These are phyloP conservation scores for Albophoma yamanashiensis DNA, from an alignment of 2,329 filamentous ascomycete species.

Conservation along the genomic window DNA sequence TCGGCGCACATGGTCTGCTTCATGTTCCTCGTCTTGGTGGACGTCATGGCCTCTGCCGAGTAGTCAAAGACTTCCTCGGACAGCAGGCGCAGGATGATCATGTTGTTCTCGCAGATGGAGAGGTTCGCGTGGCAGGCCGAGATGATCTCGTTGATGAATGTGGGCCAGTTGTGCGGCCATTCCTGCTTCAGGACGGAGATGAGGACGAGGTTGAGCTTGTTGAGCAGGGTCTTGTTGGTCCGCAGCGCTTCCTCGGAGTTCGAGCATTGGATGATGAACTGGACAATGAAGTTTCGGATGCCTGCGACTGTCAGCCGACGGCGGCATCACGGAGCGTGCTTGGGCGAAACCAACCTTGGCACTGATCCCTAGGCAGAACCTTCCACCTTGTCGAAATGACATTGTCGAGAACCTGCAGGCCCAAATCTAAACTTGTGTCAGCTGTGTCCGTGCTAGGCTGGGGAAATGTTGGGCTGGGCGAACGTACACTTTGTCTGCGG, in stretches of 20 bases:
- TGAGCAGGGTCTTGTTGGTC: slow-evolving; percentile 78
- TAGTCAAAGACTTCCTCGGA: slow-evolving; percentile 99
- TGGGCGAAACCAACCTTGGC: slow-evolving; percentile 52
- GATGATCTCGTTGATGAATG: slow-evolving; percentile 99
- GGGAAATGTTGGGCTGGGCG: slow-evolving; percentile 4
- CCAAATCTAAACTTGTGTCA: slow-evolving; percentile 54
- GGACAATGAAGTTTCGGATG: slow-evolving; percentile 97
- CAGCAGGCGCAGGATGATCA: slow-evolving; percentile 89
- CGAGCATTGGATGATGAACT: slow-evolving; percentile 94
- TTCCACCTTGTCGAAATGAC: slow-evolving; percentile 99
- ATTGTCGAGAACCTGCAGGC: slow-evolving; percentile 92
- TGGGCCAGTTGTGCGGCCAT: slow-evolving; percentile 99
- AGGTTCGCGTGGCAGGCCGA: slow-evolving; percentile 90
- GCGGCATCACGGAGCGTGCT: neutral
- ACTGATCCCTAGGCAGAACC: slow-evolving; percentile 90
- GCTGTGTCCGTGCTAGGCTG: neutral
- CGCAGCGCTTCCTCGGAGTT: slow-evolving; percentile 80
- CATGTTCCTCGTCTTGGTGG: slow-evolving; percentile 86
- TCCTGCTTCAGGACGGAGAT: slow-evolving; percentile 98
- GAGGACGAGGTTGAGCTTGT: slow-evolving; percentile 96
- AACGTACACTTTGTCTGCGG: slow-evolving; percentile 89
- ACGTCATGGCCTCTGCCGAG: slow-evolving; percentile 99
- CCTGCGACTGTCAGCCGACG: slow-evolving; percentile 38
- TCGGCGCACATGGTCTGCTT: slow-evolving; percentile 99
- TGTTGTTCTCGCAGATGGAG: slow-evolving; percentile 99